Evolutionary conservation across 75 land plant species (phyloP).

Genomic region (Selaginella moellendorffii): DNA sequence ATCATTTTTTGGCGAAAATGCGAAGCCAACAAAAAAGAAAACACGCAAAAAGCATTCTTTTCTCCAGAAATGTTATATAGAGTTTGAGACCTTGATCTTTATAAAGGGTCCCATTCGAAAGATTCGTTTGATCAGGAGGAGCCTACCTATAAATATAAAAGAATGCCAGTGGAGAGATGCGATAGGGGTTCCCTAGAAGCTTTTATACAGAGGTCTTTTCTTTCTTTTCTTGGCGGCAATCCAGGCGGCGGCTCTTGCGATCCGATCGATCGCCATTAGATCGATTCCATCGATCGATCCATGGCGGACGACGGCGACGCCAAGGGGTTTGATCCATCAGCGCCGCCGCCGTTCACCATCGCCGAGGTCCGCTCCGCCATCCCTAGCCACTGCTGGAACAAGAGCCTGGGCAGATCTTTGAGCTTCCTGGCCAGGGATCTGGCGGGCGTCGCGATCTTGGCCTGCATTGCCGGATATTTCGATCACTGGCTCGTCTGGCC

Average conservation of each 20-base stretch:
- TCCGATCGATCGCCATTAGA: too few relatives aligned
- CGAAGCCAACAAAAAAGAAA: background rate
- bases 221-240: too few relatives aligned
- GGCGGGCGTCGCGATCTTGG: background rate
- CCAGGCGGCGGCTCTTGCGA: too few relatives aligned
- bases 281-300: too few relatives aligned
- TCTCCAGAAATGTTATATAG: background rate
- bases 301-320: too few relatives aligned
- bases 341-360: constrained; percentile 5
- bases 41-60: background rate
- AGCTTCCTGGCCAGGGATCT: background rate
- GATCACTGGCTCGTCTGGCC: constrained; percentile 20
- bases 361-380: background rate
- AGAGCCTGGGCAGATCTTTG: background rate
- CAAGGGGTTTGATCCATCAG: constrained; percentile 4
- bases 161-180: too few relatives aligned
- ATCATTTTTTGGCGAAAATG: background rate
- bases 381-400: constrained; percentile 6
- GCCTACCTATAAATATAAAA: too few relatives aligned
- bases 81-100: background rate
- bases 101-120: background rate
- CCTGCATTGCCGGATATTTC: background rate
- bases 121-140: too few relatives aligned
- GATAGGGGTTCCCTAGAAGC: too few relatives aligned
- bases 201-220: too few relatives aligned